Evolutionary conservation across 108 stramenopile species (phyloP).

Genomic region (Nannochloropsis oceanica): DNA sequence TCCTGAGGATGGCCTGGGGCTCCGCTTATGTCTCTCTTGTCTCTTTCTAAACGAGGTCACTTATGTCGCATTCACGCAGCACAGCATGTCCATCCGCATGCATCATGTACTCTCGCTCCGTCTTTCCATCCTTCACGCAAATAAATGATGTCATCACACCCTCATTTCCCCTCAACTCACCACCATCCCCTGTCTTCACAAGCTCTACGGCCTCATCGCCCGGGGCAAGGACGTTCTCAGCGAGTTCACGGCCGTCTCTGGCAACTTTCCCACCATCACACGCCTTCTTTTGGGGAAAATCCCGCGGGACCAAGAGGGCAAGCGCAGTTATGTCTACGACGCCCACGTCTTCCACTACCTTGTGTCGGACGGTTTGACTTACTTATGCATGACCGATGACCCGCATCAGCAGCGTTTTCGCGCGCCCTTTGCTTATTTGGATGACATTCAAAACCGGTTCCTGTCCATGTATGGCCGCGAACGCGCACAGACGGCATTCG

Average conservation of each 20-base stretch:
- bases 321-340: constrained; percentile 43
- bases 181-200: background rate
- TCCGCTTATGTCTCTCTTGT: too few species aligned
- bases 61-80: too few species aligned
- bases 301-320: constrained; percentile 36
- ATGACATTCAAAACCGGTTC: constrained; percentile 71
- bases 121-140: too few species aligned
- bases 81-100: too few species aligned
- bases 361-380: constrained; percentile 73
- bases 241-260: constrained; percentile 75
- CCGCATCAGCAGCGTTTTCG: constrained; percentile 49
- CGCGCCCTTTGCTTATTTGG: constrained; percentile 82
- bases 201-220: constrained; percentile 86
- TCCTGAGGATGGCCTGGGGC: too few species aligned
- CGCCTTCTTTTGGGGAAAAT: constrained; percentile 84
- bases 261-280: constrained; percentile 95
- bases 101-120: too few species aligned
- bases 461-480: constrained; percentile 51
- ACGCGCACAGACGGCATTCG: constrained; percentile 52
- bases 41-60: too few species aligned
- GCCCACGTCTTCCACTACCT: constrained; percentile 70
- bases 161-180: background rate
- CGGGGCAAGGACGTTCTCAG: constrained; percentile 85
- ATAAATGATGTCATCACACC: too few species aligned
- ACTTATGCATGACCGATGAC: constrained; percentile 82